Evolutionary conservation across 2,329 filamentous ascomycete species (phyloP).

Genomic region (Aspergillus puulaauensis): DNA sequence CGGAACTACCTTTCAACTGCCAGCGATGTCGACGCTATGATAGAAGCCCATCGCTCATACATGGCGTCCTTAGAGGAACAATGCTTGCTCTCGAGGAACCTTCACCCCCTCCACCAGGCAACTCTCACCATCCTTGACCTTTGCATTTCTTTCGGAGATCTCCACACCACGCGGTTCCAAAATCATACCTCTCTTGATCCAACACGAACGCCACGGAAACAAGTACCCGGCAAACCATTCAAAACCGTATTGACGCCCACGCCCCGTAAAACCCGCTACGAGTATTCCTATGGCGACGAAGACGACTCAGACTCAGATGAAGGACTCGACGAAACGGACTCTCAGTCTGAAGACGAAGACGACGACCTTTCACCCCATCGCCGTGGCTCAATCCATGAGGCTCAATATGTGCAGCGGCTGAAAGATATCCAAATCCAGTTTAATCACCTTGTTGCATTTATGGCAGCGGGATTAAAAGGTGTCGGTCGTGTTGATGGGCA

Average conservation of each 20-base stretch:
- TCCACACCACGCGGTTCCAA: slow-evolving; percentile 46
- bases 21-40: slow-evolving; percentile 79
- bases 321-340: slow-evolving; percentile 30
- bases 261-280: slow-evolving; percentile 36
- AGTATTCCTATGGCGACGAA: slow-evolving; percentile 20
- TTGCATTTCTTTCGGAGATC: slow-evolving; percentile 66
- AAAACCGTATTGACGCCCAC: slow-evolving; percentile 9
- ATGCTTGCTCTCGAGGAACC: slow-evolving; percentile 66
- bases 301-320: slow-evolving; percentile 24
- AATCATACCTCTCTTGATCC: slow-evolving; percentile 18
- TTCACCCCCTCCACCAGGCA: slow-evolving; percentile 69
- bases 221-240: slow-evolving; percentile 34
- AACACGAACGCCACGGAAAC: not conserved
- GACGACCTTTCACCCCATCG: not conserved
- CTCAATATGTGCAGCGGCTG: slow-evolving; percentile 55
- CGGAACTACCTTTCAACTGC: slow-evolving; percentile 57
- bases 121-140: slow-evolving; percentile 77
- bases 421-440: slow-evolving; percentile 62
- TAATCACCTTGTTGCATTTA: slow-evolving; percentile 65
- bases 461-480: slow-evolving; percentile 70
- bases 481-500: slow-evolving; percentile 73
- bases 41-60: slow-evolving; percentile 65
- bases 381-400: slow-evolving; percentile 36
- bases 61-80: slow-evolving; percentile 64
- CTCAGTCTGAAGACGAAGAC: not conserved